Evolutionary conservation across 352 stramenopile genomes (phyloP).

Genomic region (Globisporangium alternatum): DNA sequence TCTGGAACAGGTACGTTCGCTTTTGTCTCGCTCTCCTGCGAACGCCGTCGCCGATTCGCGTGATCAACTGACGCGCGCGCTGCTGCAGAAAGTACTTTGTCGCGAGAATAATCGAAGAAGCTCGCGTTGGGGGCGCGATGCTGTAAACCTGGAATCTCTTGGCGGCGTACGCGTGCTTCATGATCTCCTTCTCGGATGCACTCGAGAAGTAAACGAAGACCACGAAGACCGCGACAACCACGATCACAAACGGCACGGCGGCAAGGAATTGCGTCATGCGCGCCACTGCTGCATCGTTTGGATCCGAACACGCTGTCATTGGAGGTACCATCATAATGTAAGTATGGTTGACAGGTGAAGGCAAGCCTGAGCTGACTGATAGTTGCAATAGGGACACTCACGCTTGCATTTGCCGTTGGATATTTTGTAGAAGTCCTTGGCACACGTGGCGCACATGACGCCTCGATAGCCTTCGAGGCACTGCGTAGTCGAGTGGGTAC

Average conservation of each 20-base stretch:
- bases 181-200: conserved; percentile 40
- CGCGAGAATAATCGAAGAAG: conserved; percentile 22
- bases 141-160: conserved; percentile 55
- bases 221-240: conserved; percentile 28
- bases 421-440: conserved; percentile 48
- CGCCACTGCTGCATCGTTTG: conserved; percentile 33
- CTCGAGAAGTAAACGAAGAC: conserved; percentile 50
- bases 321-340: not conserved
- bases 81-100: conserved; percentile 27
- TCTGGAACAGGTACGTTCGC: conserved; percentile 33
- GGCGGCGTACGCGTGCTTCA: conserved; percentile 48
- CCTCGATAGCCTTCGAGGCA: conserved; percentile 48
- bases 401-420: conserved; percentile 56
- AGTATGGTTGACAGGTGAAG: not conserved
- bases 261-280: conserved; percentile 36
- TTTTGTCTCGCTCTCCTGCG: not conserved
- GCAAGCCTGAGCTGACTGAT: not conserved
- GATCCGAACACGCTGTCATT: conserved; percentile 36
- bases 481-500: conserved; percentile 24
- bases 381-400: conserved; percentile 19
- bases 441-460: conserved; percentile 49
- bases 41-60: conserved; percentile 7
- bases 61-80: conserved; percentile 17
- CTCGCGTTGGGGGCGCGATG: conserved; percentile 4
- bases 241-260: conserved; percentile 38